A percentile compares a stretch with the other conserved stretches of the same genome.
phyloP scores from a whole-genome alignment of 2,329 filamentous ascomycete genomes.

The Epichloe sylvatica region DNA sequence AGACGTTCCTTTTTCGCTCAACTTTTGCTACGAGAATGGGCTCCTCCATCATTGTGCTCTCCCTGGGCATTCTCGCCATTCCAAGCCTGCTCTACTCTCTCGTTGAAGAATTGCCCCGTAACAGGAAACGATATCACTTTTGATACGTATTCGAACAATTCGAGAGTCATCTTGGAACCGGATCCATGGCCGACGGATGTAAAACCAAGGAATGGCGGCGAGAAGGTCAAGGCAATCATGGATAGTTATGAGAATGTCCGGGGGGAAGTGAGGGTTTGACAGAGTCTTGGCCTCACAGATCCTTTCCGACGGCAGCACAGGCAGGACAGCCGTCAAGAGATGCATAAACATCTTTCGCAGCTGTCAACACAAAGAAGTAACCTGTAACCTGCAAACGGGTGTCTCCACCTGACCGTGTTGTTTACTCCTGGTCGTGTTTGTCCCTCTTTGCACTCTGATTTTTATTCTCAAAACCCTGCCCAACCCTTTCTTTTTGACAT shows the following conservation, averaged over 20 bases:
- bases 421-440: too few species aligned
- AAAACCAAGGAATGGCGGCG: slow-evolving; percentile 22
- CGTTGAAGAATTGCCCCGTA: slow-evolving; percentile 19
- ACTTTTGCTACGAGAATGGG: background rate
- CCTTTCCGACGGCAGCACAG: too few species aligned
- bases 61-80: slow-evolving; percentile 13
- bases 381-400: too few species aligned
- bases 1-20: background rate
- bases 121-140: slow-evolving; percentile 30
- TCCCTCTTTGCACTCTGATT: too few species aligned
- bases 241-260: slow-evolving; percentile 15
- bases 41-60: background rate
- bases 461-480: too few species aligned
- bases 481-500: background rate
- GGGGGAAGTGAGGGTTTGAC: background rate
- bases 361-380: too few species aligned
- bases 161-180: slow-evolving; percentile 39
- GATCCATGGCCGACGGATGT: slow-evolving; percentile 32
- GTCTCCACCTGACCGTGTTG: too few species aligned
- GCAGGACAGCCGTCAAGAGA: too few species aligned
- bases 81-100: slow-evolving; percentile 30
- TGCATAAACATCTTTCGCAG: too few species aligned
- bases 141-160: slow-evolving; percentile 36
- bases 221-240: slow-evolving; percentile 24
- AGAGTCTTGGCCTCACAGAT: background rate